Percentiles rank a stretch among this genome's conserved stretches.
These are phyloP conservation scores for Plasmodium falciparum DNA, from an alignment of 169 alveolate species.

Conservation along the genomic window DNA sequence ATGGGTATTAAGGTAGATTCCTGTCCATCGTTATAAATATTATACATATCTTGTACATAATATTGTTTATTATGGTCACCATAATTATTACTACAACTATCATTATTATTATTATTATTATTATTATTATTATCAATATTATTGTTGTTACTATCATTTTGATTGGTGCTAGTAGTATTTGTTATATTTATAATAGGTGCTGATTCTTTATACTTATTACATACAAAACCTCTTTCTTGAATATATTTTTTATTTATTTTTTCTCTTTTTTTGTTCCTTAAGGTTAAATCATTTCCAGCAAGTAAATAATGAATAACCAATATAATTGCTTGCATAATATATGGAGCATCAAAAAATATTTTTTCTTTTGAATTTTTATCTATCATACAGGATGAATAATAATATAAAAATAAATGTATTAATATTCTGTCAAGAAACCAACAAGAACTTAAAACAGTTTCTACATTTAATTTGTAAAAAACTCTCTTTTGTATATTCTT, in stretches of 20 bases:
- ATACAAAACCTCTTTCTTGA: no score
- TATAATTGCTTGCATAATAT: slow-evolving; percentile 59
- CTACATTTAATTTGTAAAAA: slow-evolving; percentile 72
- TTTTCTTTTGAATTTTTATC: slow-evolving; percentile 26
- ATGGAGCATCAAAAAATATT: slow-evolving; percentile 57
- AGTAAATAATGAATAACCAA: slow-evolving; percentile 52
- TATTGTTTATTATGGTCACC: no score
- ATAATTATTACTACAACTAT: no score
- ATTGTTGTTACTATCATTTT: no score
- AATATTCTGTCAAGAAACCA: slow-evolving; percentile 70
- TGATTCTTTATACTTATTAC: background rate
- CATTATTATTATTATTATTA: no score
- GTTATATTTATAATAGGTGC: no score
- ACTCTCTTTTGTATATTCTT: slow-evolving; percentile 15
- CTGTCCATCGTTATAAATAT: slow-evolving; percentile 13
- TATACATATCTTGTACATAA: no score
- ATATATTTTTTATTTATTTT: no score
- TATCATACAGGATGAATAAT: slow-evolving; percentile 56
- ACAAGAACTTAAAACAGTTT: slow-evolving; percentile 59
- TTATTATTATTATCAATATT: no score
- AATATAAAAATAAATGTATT: slow-evolving; percentile 62
- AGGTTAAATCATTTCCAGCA: slow-evolving; percentile 71
- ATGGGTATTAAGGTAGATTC: slow-evolving; percentile 72
- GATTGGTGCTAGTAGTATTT: no score
- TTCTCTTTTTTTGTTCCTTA: slow-evolving; percentile 8